phyloP scores from a whole-genome alignment of 331 rosid genomes.

The Quercus phellos region DNA sequence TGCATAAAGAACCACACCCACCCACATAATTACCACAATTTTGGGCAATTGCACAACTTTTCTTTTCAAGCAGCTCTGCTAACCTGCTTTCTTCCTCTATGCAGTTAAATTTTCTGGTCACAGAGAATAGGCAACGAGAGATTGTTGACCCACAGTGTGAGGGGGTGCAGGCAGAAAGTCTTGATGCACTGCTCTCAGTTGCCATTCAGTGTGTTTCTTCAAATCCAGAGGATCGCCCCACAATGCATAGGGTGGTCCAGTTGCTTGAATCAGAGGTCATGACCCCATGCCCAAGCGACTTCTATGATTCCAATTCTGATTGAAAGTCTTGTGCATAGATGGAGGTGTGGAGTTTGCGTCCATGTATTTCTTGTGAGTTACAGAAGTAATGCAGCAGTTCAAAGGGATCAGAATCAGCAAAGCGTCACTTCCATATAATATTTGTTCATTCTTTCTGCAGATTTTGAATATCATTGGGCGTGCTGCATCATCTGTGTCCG shows the following conservation, averaged over 20 bases:
- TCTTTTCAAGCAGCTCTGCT: conserved; percentile 19
- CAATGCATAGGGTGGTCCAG: conserved; percentile 97
- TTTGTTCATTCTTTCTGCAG: conserved; percentile 43
- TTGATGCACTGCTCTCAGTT: conserved; percentile 75
- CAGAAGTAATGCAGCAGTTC: conserved; percentile 17
- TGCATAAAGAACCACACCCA: neutral
- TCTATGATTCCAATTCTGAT: conserved; percentile 85
- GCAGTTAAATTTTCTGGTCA: conserved; percentile 88
- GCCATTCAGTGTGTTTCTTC: conserved; percentile 92
- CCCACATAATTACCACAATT: neutral
- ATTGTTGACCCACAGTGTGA: conserved; percentile 79
- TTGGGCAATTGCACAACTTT: neutral
- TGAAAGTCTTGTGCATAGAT: conserved; percentile 27
- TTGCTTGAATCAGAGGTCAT: conserved; percentile 89
- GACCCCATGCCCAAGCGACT: conserved; percentile 98
- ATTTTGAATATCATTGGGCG: conserved; percentile 24
- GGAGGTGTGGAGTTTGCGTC: conserved; percentile 22
- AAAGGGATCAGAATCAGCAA: conserved; percentile 27
- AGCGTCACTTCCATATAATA: conserved; percentile 21
- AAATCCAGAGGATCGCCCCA: conserved; percentile 87
- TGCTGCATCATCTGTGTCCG: conserved; percentile 16
- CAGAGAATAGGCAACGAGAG: conserved; percentile 75
- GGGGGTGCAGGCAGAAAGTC: conserved; percentile 86
- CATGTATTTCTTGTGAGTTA: conserved; percentile 17
- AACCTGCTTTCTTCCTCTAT: conserved; percentile 14